Percentiles rank a stretch among this genome's conserved stretches.
Evolutionary conservation across 2,329 filamentous ascomycete species (phyloP).

Genomic region (Fusarium sp.): DNA sequence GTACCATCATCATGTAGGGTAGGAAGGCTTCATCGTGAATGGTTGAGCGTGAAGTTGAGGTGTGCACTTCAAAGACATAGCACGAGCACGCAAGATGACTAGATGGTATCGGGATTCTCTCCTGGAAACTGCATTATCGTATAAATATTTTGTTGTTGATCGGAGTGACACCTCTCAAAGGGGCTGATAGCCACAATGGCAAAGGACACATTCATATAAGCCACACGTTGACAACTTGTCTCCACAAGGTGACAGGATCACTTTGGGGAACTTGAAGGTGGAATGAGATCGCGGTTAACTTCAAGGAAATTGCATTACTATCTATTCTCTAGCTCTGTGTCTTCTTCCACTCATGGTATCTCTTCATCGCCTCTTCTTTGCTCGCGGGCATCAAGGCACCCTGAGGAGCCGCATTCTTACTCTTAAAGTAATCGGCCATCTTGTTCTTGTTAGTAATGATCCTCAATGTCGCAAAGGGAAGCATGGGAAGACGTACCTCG

Average conservation of each 20-base stretch:
- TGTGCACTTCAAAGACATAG: neutral
- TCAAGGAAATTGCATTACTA: neutral
- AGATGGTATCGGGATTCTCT: neutral
- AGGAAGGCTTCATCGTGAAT: neutral
- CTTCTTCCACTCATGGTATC: slow-evolving; percentile 33
- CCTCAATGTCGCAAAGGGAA: too few species aligned
- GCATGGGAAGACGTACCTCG: slow-evolving; percentile 51
- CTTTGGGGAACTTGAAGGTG: neutral
- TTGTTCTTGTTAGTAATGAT: neutral
- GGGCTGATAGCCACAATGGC: neutral
- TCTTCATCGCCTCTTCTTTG: slow-evolving; percentile 32
- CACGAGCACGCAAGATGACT: neutral
- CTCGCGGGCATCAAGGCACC: slow-evolving; percentile 72
- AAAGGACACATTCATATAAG: neutral
- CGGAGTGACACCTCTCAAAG: neutral
- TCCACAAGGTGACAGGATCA: fast-evolving
- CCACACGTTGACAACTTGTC: neutral
- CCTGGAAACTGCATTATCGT: neutral
- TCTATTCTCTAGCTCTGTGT: slow-evolving; percentile 11
- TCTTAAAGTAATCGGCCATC: slow-evolving; percentile 79
- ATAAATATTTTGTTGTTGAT: neutral
- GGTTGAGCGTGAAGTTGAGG: neutral
- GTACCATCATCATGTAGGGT: neutral
- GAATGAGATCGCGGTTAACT: neutral
- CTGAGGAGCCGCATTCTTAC: slow-evolving; percentile 67